Evolutionary conservation across 352 stramenopile species (phyloP).

Genomic region (Discostella stelligera): DNA sequence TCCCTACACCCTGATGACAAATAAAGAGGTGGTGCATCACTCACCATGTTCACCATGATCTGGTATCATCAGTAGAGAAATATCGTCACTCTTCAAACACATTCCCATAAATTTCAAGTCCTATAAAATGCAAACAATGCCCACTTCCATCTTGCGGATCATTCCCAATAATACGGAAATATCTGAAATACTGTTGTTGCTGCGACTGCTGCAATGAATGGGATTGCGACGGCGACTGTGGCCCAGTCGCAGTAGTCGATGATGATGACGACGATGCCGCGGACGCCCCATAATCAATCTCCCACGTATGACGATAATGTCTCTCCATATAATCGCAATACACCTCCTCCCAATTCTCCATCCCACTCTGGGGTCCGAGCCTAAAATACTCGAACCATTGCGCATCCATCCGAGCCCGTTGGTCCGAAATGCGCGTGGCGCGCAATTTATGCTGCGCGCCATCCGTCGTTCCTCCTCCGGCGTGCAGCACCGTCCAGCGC

Average conservation of each 20-base stretch:
- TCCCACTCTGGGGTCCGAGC: not conserved
- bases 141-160: not conserved
- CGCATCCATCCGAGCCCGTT: not conserved
- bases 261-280: too few relatives aligned
- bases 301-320: slow-evolving; percentile 34
- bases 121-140: slow-evolving; percentile 30
- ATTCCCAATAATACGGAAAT: slow-evolving; percentile 35
- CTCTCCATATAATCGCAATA: slow-evolving; percentile 38
- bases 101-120: slow-evolving; percentile 38
- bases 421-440: slow-evolving; percentile 2
- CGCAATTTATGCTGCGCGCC: slow-evolving; percentile 13
- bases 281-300: slow-evolving; percentile 14
- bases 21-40: too few relatives aligned
- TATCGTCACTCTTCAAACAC: slow-evolving; percentile 12
- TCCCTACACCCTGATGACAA: too few relatives aligned
- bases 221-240: not conserved
- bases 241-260: not conserved
- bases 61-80: not conserved
- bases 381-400: slow-evolving; percentile 1
- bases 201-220: not conserved
- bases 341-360: slow-evolving; percentile 1
- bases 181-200: slow-evolving; percentile 20
- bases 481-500: slow-evolving; percentile 31
- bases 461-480: too few relatives aligned
- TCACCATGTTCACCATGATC: too few relatives aligned